Evolutionary conservation across 2,329 filamentous ascomycete genomes (phyloP).

Genomic region (Ceratocystis cacaofunesta): DNA sequence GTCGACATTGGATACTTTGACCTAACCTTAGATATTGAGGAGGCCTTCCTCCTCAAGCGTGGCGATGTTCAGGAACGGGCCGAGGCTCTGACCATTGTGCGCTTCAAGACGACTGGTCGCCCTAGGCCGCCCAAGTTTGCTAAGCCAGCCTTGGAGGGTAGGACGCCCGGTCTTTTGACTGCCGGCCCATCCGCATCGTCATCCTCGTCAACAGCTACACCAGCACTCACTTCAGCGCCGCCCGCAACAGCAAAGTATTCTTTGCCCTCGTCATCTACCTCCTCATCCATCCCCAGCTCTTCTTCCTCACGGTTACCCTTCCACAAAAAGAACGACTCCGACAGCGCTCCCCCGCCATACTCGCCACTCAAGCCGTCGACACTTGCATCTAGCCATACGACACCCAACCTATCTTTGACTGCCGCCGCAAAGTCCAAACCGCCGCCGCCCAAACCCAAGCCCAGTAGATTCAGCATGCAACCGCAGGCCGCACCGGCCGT

Average conservation of each 20-base stretch:
- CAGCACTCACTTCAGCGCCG: constrained; percentile 17
- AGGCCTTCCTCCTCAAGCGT: constrained; percentile 77
- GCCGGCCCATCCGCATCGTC: constrained; percentile 27
- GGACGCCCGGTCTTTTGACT: constrained; percentile 37
- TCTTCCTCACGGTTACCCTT: constrained; percentile 21
- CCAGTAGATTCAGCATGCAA: constrained; percentile 47
- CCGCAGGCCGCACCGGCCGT: constrained; percentile 39
- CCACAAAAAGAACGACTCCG: constrained; percentile 24
- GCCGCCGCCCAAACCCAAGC: constrained; percentile 64
- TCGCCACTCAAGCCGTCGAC: constrained; percentile 29
- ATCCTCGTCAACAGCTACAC: constrained; percentile 10
- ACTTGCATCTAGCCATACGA: constrained; percentile 20
- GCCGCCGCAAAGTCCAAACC: constrained; percentile 50
- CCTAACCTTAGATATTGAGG: constrained; percentile 76
- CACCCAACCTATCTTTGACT: constrained; percentile 31
- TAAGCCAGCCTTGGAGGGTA: constrained; percentile 37
- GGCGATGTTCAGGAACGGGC: constrained; percentile 72
- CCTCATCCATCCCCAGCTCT: constrained; percentile 9
- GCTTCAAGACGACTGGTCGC: constrained; percentile 78
- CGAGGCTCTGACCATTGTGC: constrained; percentile 73
- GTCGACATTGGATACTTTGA: constrained; percentile 98
- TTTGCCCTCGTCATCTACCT: constrained; percentile 22
- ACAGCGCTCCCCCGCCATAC: constrained; percentile 57
- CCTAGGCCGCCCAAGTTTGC: constrained; percentile 45
- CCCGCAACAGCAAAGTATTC: constrained; percentile 18